Conservation (phyloP, 805 yeast species). For the Hanseniaspora lachancei region DNA sequence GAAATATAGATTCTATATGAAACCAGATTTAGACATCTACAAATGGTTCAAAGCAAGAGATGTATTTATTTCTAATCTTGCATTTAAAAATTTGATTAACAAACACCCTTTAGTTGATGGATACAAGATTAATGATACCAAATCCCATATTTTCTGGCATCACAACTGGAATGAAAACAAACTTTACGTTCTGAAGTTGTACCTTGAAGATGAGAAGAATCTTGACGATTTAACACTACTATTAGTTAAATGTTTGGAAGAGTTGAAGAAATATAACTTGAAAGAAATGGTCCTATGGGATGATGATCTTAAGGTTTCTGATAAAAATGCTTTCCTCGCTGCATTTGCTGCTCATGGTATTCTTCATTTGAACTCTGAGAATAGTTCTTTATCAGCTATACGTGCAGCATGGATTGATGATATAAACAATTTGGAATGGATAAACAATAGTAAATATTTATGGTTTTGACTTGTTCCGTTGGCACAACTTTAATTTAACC, state of each 20-base stretch:
- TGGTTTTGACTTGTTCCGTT: constrained; percentile 30
- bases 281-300: constrained; percentile 31
- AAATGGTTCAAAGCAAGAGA: constrained; percentile 36
- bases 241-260: constrained; percentile 26
- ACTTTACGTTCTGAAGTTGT: constrained; percentile 24
- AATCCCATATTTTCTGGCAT: constrained; percentile 34
- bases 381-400: constrained; percentile 32
- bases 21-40: constrained; percentile 29
- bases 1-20: constrained; percentile 24
- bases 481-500: too few relatives aligned
- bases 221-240: constrained; percentile 22
- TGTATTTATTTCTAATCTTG: constrained; percentile 23
- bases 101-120: constrained; percentile 24
- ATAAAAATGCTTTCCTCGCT: constrained; percentile 18
- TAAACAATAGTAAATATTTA: constrained; percentile 34
- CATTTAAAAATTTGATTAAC: constrained; percentile 14
- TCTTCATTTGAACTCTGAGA: constrained; percentile 19
- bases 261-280: constrained; percentile 24
- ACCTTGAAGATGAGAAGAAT: constrained; percentile 15
- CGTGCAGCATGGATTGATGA: constrained; percentile 24
- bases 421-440: constrained; percentile 28
- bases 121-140: constrained; percentile 18
- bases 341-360: constrained; percentile 18
- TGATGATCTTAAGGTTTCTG: constrained; percentile 24
- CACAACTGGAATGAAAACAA: constrained; percentile 30